phyloP scores from a whole-genome alignment of 345 rosid genomes.

The Hibiscus syriacus region DNA sequence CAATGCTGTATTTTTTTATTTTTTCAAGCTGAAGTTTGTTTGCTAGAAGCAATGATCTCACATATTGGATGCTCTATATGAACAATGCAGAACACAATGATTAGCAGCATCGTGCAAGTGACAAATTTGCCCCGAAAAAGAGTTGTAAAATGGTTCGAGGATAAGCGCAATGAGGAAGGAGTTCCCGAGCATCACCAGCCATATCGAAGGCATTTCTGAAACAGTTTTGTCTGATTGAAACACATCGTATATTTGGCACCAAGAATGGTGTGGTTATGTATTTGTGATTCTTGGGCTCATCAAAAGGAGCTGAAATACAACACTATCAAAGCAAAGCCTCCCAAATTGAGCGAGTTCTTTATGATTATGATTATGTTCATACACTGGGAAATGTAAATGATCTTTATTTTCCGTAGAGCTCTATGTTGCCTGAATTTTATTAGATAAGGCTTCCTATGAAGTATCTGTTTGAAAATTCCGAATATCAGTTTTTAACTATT shows the following conservation, averaged over 20 bases:
- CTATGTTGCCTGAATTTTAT: not conserved
- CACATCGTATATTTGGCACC: not conserved
- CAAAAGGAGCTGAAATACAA: not conserved
- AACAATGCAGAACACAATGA: slow-evolving; percentile 62
- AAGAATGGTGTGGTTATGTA: not conserved
- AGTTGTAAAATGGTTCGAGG: slow-evolving; percentile 93
- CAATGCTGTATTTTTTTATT: not conserved
- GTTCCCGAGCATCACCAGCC: slow-evolving; percentile 47
- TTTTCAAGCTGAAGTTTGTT: not conserved
- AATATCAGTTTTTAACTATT: not conserved
- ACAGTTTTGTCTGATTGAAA: slow-evolving; percentile 19
- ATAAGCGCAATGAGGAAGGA: slow-evolving; percentile 69
- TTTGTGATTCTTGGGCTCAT: not conserved
- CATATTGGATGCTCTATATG: slow-evolving; percentile 2
- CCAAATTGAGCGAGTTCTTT: not conserved
- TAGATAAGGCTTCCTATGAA: not conserved
- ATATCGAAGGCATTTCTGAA: slow-evolving; percentile 40
- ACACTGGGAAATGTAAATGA: not conserved
- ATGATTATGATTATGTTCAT: not conserved
- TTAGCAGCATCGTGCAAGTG: slow-evolving; percentile 86
- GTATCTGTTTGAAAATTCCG: not conserved
- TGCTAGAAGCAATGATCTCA: slow-evolving; percentile 6
- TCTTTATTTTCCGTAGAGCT: not conserved
- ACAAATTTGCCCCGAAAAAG: slow-evolving; percentile 80
- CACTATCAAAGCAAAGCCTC: not conserved